Evolutionary conservation across 768 basidiomycete genomes (phyloP).

Genomic region (Naematelia encephala): DNA sequence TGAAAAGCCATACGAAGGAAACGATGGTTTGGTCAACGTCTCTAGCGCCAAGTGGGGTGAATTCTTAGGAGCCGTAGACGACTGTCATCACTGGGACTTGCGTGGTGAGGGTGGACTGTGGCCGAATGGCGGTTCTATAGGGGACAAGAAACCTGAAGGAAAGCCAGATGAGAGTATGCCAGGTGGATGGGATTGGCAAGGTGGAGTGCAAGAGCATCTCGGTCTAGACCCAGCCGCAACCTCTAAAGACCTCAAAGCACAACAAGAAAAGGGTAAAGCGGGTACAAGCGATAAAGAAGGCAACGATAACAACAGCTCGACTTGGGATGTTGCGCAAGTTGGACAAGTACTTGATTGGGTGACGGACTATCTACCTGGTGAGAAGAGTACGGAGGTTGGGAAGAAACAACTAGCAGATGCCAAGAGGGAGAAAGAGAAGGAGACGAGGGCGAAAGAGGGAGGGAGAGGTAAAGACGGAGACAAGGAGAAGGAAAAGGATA

Average conservation of each 20-base stretch:
- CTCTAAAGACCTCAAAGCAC: neutral
- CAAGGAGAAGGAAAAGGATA: conserved; percentile 24
- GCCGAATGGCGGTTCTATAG: conserved; percentile 30
- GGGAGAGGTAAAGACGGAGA: conserved; percentile 3
- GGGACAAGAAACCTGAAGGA: conserved; percentile 14
- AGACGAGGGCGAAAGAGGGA: conserved; percentile 8
- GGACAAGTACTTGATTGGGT: conserved; percentile 50
- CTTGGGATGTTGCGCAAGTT: conserved; percentile 47
- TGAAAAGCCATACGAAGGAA: conserved; percentile 58
- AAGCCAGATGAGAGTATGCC: conserved; percentile 22
- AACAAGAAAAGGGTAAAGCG: conserved; percentile 19
- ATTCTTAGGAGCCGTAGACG: conserved; percentile 83
- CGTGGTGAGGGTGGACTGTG: conserved; percentile 72
- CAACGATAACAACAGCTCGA: conserved; percentile 8
- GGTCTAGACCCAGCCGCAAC: conserved; percentile 55
- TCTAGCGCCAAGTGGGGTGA: conserved; percentile 89
- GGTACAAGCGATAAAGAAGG: conserved; percentile 12
- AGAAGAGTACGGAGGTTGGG: conserved; percentile 49
- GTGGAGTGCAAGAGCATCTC: conserved; percentile 32
- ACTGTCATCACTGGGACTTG: conserved; percentile 95
- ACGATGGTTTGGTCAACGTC: conserved; percentile 87
- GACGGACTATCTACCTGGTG: conserved; percentile 58
- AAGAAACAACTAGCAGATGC: conserved; percentile 45
- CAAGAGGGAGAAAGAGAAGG: conserved; percentile 38
- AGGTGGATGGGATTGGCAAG: conserved; percentile 37